phyloP scores from a whole-genome alignment of 495 filamentous ascomycete species.

The Lichenothelia convexa region DNA sequence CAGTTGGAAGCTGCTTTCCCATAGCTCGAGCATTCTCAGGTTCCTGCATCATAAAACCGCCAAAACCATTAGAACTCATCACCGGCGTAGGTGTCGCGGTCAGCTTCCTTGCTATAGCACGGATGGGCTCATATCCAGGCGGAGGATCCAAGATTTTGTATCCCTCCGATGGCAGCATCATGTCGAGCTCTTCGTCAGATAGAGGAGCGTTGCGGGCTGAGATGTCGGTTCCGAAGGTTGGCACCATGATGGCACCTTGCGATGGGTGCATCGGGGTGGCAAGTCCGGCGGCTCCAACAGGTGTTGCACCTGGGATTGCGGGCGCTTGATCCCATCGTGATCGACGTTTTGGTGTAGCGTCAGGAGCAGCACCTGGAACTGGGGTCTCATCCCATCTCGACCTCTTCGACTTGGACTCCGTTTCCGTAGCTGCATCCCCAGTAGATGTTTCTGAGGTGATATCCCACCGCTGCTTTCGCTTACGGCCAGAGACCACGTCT shows the following conservation, averaged over 20 bases:
- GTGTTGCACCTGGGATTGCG: conserved; percentile 47
- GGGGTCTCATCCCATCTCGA: conserved; percentile 88
- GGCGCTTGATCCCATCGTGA: conserved; percentile 87
- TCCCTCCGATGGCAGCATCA: conserved; percentile 78
- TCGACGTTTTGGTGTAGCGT: conserved; percentile 21
- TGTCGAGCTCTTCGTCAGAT: conserved; percentile 85
- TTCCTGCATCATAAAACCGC: conserved; percentile 97
- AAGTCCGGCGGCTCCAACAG: conserved; percentile 61
- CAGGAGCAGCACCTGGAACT: conserved; percentile 34
- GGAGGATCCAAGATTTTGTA: conserved; percentile 90
- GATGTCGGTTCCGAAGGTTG: conserved; percentile 67
- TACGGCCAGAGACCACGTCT: conserved; percentile 42
- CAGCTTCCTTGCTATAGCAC: conserved; percentile 56
- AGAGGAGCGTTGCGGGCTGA: conserved; percentile 60
- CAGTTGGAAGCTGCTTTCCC: conserved; percentile 85
- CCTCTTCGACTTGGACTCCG: conserved; percentile 46
- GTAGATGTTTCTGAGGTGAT: conserved; percentile 35
- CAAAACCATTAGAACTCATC: conserved; percentile 41
- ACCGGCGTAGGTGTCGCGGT: conserved; percentile 55
- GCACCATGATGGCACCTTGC: conserved; percentile 35
- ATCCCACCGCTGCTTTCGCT: conserved; percentile 93
- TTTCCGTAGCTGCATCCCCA: conserved; percentile 19
- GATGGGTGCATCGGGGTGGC: conserved; percentile 77
- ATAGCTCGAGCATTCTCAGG: conserved; percentile 60
- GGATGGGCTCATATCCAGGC: conserved; percentile 76